Evolutionary conservation across 208 protist species (phyloP).

Genomic region (Trypanosoma vivax): DNA sequence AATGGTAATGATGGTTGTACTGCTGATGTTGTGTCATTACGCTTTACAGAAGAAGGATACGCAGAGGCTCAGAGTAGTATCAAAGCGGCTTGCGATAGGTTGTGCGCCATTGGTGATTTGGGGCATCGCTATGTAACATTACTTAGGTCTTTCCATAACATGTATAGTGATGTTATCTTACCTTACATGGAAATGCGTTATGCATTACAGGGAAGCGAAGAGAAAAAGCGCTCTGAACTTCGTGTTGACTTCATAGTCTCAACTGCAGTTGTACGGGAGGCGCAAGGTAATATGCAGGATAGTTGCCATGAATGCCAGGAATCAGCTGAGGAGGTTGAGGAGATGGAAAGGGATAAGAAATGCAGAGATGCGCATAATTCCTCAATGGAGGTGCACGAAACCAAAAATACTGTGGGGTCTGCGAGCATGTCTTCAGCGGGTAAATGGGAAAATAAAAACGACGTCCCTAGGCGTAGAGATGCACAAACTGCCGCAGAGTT

Average conservation of each 20-base stretch:
- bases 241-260: neutral
- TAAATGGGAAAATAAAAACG: too few species aligned
- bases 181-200: slow-evolving; percentile 4
- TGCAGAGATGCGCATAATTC: too few species aligned
- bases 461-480: too few species aligned
- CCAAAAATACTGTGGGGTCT: too few species aligned
- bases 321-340: neutral
- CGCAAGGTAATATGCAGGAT: neutral
- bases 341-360: neutral
- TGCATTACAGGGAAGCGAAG: neutral
- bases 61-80: slow-evolving; percentile 2
- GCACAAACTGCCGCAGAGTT: too few species aligned
- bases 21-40: neutral
- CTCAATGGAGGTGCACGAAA: too few species aligned
- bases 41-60: neutral
- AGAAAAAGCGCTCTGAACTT: slow-evolving; percentile 3
- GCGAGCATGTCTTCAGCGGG: too few species aligned
- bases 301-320: neutral
- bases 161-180: slow-evolving; percentile 6
- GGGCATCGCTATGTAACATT: neutral
- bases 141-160: neutral
- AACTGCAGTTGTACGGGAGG: neutral
- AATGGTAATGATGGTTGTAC: neutral
- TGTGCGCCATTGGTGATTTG: neutral
- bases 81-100: slow-evolving; percentile 4